Evolutionary conservation across 768 basidiomycete genomes (phyloP).

Genomic region (Calocybe gangraenosa): DNA sequence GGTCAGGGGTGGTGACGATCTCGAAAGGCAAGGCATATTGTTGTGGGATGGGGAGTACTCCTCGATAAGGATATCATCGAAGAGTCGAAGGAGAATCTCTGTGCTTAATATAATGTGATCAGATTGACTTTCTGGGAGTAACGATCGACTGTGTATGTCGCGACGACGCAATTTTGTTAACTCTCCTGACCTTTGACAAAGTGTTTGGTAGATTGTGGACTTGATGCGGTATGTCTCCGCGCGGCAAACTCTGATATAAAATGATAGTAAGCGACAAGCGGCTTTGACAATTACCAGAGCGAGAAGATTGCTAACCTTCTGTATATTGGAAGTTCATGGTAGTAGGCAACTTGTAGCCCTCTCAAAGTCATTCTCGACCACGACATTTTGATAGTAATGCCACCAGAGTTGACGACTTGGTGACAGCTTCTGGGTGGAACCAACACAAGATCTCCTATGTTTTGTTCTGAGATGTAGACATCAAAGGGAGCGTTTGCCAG

Average conservation of each 20-base stretch:
- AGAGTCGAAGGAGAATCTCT: conserved; percentile 36
- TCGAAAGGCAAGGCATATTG: conserved; percentile 19
- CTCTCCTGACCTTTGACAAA: conserved; percentile 33
- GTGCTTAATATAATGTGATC: conserved; percentile 21
- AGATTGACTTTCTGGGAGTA: not conserved
- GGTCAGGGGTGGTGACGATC: not conserved
- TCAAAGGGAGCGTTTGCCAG: conserved; percentile 62
- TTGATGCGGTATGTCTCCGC: conserved; percentile 75
- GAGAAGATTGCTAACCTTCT: conserved; percentile 46
- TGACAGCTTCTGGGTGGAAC: conserved; percentile 81
- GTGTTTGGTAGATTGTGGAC: conserved; percentile 52
- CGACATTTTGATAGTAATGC: conserved; percentile 77
- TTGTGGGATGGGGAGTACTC: conserved; percentile 32
- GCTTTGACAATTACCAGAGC: not conserved
- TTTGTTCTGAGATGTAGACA: conserved; percentile 70
- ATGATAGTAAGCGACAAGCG: not conserved
- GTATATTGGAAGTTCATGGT: conserved; percentile 77
- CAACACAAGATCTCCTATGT: conserved; percentile 71
- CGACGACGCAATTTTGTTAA: conserved; percentile 13
- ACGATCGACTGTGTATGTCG: conserved; percentile 2
- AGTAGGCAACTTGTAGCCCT: conserved; percentile 55
- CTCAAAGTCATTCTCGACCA: conserved; percentile 82
- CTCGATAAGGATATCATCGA: conserved; percentile 47
- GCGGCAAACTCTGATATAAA: conserved; percentile 63
- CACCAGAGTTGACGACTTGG: conserved; percentile 79